phyloP scores from a whole-genome alignment of 192 early-diverging fungal genomes.

The Jimgerdemannia lactiflua region DNA sequence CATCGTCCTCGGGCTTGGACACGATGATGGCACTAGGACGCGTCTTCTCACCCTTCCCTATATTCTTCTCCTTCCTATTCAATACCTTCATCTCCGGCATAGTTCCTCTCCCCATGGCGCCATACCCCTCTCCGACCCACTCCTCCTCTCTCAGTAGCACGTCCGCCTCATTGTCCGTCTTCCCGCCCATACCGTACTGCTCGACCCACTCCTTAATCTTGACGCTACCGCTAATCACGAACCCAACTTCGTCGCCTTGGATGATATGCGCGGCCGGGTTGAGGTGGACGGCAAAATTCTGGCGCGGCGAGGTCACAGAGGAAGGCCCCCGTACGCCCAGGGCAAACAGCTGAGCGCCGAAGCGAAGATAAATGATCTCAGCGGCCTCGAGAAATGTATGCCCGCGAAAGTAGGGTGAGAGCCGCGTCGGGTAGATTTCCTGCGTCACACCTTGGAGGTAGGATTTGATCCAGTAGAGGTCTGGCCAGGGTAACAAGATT shows the following conservation, averaged over 20 bases:
- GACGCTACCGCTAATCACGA: constrained; percentile 38
- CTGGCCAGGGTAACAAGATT: background rate
- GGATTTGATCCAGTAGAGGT: constrained; percentile 52
- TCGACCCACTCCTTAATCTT: constrained; percentile 8
- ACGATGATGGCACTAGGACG: background rate
- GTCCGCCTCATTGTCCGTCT: background rate
- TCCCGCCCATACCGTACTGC: constrained; percentile 8
- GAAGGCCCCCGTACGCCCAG: constrained; percentile 17
- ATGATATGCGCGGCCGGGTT: constrained; percentile 59
- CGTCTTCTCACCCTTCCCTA: background rate
- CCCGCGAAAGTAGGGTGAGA: constrained; percentile 45
- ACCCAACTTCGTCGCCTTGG: constrained; percentile 60
- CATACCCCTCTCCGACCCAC: background rate
- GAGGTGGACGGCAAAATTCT: constrained; percentile 20
- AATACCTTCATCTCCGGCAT: background rate
- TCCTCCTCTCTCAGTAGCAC: background rate
- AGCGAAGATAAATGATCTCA: constrained; percentile 51
- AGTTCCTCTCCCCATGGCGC: background rate
- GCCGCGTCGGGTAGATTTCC: constrained; percentile 60
- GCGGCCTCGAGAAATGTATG: constrained; percentile 54
- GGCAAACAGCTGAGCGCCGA: constrained; percentile 60
- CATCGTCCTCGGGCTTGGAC: background rate
- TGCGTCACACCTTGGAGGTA: constrained; percentile 58
- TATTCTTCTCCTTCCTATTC: background rate
- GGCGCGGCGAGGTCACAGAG: constrained; percentile 1